phyloP scores from a whole-genome alignment of 1,139 yeast species.

The Suhomyces bribrorum region DNA sequence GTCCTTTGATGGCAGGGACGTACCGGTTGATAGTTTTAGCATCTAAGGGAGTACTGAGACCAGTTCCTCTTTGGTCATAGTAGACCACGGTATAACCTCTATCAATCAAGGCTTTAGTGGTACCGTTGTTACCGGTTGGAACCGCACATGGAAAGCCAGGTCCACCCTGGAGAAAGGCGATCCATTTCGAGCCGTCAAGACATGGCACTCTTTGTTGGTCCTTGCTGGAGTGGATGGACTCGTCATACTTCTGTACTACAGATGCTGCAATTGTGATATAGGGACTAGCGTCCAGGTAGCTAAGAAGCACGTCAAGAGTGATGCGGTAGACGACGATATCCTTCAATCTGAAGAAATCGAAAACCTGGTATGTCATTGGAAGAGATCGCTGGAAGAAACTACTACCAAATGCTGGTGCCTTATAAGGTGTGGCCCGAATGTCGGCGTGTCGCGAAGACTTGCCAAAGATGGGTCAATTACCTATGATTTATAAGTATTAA shows the following conservation, averaged over 20 bases:
- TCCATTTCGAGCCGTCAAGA: conserved; percentile 33
- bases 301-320: conserved; percentile 20
- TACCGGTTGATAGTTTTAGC: conserved; percentile 24
- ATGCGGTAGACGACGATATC: conserved; percentile 20
- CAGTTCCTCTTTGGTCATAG: conserved; percentile 63
- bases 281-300: conserved; percentile 9
- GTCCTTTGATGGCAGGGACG: conserved; percentile 18
- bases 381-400: no score
- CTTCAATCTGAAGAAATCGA: conserved; percentile 32
- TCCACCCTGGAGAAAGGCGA: conserved; percentile 57
- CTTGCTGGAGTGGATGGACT: conserved; percentile 17
- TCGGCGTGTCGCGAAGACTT: no score
- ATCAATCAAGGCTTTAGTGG: conserved; percentile 39
- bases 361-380: conserved; percentile 9
- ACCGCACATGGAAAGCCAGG: conserved; percentile 54
- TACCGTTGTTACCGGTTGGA: conserved; percentile 37
- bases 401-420: no score
- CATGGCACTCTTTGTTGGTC: conserved; percentile 16
- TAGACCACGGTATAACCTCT: conserved; percentile 49
- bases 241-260: conserved; percentile 35
- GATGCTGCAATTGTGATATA: conserved; percentile 36
- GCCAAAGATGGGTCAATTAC: no score
- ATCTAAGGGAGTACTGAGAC: conserved; percentile 50
- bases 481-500: no score
- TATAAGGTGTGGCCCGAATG: no score